phyloP scores from a whole-genome alignment of 176 grass and related monocot species.

The Triticum aestivum region DNA sequence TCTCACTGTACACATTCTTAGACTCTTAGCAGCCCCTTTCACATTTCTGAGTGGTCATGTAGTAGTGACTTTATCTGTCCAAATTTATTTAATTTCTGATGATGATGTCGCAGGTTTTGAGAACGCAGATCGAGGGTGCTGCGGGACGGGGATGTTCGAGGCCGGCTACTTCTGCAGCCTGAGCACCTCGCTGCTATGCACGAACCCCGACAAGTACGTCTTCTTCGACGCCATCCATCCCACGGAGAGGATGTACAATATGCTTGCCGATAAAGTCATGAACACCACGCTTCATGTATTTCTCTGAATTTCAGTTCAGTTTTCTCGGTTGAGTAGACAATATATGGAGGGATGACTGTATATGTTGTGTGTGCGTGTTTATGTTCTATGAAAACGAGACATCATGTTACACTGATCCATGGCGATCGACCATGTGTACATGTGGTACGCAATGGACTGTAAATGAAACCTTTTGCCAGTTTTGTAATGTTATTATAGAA shows the following conservation, averaged over 20 bases:
- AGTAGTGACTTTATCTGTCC: not conserved
- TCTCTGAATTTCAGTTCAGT: slow-evolving; percentile 5
- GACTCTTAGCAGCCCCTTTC: too few species aligned
- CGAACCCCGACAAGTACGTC: slow-evolving; percentile 47
- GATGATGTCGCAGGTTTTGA: slow-evolving; percentile 54
- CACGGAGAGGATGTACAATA: slow-evolving; percentile 57
- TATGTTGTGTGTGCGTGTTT: not conserved
- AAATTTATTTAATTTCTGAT: not conserved
- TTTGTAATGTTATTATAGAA: not conserved
- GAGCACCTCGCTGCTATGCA: slow-evolving; percentile 30
- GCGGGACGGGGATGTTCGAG: slow-evolving; percentile 69
- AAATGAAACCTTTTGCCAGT: not conserved
- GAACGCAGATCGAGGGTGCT: slow-evolving; percentile 64
- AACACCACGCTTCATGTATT: slow-evolving; percentile 52
- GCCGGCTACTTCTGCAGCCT: slow-evolving; percentile 60
- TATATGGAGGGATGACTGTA: not conserved
- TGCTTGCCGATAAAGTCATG: slow-evolving; percentile 47
- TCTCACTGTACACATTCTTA: not conserved
- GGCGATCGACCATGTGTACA: not conserved
- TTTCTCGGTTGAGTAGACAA: not conserved
- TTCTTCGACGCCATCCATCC: slow-evolving; percentile 77
- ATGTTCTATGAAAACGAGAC: not conserved
- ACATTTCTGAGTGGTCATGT: too few species aligned
- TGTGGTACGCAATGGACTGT: not conserved
- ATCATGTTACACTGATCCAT: not conserved